These are phyloP conservation scores for Pseudogymnoascus sp. DNA, from an alignment of 2,329 filamentous ascomycete species.

Conservation along the genomic window DNA sequence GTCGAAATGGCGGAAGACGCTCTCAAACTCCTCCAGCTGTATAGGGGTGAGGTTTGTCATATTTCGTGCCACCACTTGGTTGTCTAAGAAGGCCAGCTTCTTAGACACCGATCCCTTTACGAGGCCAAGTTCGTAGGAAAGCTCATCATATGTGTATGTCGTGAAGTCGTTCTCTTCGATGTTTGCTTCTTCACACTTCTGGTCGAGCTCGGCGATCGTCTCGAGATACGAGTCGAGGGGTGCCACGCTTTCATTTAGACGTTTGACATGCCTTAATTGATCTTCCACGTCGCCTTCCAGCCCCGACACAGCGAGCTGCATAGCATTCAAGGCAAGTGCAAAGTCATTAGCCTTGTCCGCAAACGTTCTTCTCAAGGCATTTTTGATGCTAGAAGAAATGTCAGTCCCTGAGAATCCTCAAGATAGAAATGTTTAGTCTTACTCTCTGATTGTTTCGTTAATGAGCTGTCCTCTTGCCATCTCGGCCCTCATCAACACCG, in stretches of 20 bases:
- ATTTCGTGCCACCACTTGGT: constrained; percentile 94
- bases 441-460: constrained; percentile 96
- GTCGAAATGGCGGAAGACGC: constrained; percentile 96
- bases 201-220: constrained; percentile 76
- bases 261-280: constrained; percentile 78
- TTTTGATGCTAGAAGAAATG: constrained; percentile 65
- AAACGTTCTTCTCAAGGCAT: constrained; percentile 82
- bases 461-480: constrained; percentile 85
- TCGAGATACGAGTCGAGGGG: constrained; percentile 88
- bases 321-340: constrained; percentile 85
- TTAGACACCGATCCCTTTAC: constrained; percentile 90
- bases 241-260: constrained; percentile 73
- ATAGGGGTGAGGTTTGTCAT: constrained; percentile 99
- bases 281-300: constrained; percentile 95
- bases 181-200: constrained; percentile 89
- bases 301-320: constrained; percentile 92
- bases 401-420: constrained; percentile 24
- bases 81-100: constrained; percentile 93
- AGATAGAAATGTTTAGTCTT: constrained; percentile 28
- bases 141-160: constrained; percentile 96
- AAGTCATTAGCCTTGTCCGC: constrained; percentile 99
- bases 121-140: constrained; percentile 84
- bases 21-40: constrained; percentile 96
- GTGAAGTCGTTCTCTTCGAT: constrained; percentile 99
- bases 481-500: constrained; percentile 69